These are phyloP conservation scores for Cercospora citrullina DNA, from an alignment of 2,329 filamentous ascomycete genomes.

Conservation along the genomic window DNA sequence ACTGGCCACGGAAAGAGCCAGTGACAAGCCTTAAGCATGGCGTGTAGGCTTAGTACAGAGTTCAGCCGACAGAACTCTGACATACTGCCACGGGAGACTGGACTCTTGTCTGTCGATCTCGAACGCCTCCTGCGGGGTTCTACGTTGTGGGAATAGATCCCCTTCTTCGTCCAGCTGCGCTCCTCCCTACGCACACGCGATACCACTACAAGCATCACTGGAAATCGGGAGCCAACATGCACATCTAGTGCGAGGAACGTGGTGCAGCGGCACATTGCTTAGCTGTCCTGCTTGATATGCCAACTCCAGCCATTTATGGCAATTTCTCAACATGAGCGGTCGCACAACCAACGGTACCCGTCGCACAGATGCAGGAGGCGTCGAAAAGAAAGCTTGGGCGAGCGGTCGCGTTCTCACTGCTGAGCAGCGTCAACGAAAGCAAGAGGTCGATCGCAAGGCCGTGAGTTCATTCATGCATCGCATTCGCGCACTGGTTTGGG, in stretches of 20 bases:
- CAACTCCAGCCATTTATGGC: neutral
- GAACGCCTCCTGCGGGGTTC: conserved; percentile 12
- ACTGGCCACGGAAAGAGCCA: neutral
- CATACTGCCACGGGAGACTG: neutral
- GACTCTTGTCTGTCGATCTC: conserved; percentile 14
- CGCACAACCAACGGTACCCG: conserved; percentile 22
- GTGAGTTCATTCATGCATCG: neutral
- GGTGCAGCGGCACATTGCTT: conserved; percentile 5
- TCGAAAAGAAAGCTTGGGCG: conserved; percentile 28
- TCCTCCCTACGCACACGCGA: neutral
- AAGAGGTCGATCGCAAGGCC: conserved; percentile 30
- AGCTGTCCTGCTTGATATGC: conserved; percentile 5
- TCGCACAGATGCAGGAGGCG: conserved; percentile 20
- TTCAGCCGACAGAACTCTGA: conserved; percentile 4
- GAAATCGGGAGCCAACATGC: neutral
- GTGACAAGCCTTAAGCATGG: conserved; percentile 5
- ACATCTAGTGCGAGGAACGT: neutral
- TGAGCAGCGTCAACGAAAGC: conserved; percentile 29
- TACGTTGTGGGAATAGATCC: neutral
- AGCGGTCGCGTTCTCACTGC: conserved; percentile 29
- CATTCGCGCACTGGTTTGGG: neutral
- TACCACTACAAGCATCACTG: neutral
- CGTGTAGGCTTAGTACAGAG: conserved; percentile 7
- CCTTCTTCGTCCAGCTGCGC: neutral
- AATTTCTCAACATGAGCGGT: conserved; percentile 25